Conservation (phyloP, 164 flowering plant species). For the Taxillus chinensis region DNA sequence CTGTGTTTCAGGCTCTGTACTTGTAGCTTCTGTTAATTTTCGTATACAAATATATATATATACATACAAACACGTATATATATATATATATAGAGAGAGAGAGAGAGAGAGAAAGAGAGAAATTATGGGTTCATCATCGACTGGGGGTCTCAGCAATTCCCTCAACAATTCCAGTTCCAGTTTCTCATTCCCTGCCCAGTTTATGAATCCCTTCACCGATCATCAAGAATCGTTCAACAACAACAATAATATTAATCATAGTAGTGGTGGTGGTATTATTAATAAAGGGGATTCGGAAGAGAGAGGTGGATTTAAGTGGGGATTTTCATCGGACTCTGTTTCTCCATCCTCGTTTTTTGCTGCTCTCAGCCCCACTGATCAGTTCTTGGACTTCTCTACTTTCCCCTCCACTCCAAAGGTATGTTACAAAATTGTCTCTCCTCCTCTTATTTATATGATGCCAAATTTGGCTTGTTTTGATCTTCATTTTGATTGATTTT, state of each 20-base stretch:
- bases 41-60: too few species aligned
- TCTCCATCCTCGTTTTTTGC: slow-evolving; percentile 58
- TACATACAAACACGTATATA: too few species aligned
- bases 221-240: not conserved
- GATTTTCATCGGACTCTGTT: slow-evolving; percentile 14
- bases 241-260: not conserved
- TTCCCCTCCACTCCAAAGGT: slow-evolving; percentile 47
- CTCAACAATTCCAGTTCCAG: slow-evolving; percentile 6
- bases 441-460: too few species aligned
- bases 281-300: not conserved
- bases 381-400: slow-evolving; percentile 55
- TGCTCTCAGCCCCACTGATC: slow-evolving; percentile 44
- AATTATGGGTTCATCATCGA: slow-evolving; percentile 26
- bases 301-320: slow-evolving; percentile 9
- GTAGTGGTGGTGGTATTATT: not conserved
- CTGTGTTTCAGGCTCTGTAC: too few species aligned
- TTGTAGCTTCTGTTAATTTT: too few species aligned
- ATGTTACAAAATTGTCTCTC: not conserved
- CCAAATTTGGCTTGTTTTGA: too few species aligned
- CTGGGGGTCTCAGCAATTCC: slow-evolving; percentile 12
- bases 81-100: too few species aligned
- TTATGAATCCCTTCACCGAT: slow-evolving; percentile 25
- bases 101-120: too few species aligned
- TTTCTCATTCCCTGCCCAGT: slow-evolving; percentile 20
- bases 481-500: too few species aligned